Evolutionary conservation across 306 rosid genomes (phyloP).

Genomic region (Prunus armeniaca): DNA sequence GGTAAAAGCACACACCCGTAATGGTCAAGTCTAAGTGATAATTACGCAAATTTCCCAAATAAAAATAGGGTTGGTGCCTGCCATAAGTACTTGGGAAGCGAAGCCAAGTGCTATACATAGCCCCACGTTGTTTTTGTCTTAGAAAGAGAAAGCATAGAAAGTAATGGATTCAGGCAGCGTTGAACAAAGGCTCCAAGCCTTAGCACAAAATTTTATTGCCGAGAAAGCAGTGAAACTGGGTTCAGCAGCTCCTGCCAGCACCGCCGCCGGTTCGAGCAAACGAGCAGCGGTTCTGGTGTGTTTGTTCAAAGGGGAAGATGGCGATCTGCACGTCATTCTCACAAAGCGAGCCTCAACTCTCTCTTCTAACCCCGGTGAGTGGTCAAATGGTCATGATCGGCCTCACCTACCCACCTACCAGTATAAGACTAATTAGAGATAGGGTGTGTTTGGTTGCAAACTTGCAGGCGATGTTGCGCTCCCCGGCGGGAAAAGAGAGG

Average conservation of each 20-base stretch:
- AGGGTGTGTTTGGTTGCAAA: slow-evolving; percentile 22
- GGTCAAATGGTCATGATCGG: no score
- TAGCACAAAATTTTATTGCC: slow-evolving; percentile 38
- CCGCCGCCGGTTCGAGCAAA: slow-evolving; percentile 17
- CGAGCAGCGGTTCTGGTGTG: slow-evolving; percentile 76
- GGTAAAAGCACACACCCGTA: no score
- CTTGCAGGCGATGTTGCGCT: slow-evolving; percentile 74
- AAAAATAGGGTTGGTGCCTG: no score
- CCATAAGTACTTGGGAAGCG: no score
- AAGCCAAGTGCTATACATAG: neutral
- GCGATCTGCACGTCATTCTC: slow-evolving; percentile 55
- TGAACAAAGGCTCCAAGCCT: slow-evolving; percentile 37
- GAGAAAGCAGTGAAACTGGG: neutral
- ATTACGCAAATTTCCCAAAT: no score
- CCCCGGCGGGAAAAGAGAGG: slow-evolving; percentile 84
- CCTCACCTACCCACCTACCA: neutral
- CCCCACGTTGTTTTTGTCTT: neutral
- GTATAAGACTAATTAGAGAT: neutral
- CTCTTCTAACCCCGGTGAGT: slow-evolving; percentile 65
- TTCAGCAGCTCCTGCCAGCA: slow-evolving; percentile 9
- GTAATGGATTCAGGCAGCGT: slow-evolving; percentile 5
- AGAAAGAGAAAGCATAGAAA: neutral
- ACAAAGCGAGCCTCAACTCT: slow-evolving; percentile 75
- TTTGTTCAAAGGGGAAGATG: slow-evolving; percentile 46
- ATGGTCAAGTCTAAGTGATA: no score